Conservation (phyloP, 2,329 filamentous ascomycete species). For the Pseudonectria foliicola region DNA sequence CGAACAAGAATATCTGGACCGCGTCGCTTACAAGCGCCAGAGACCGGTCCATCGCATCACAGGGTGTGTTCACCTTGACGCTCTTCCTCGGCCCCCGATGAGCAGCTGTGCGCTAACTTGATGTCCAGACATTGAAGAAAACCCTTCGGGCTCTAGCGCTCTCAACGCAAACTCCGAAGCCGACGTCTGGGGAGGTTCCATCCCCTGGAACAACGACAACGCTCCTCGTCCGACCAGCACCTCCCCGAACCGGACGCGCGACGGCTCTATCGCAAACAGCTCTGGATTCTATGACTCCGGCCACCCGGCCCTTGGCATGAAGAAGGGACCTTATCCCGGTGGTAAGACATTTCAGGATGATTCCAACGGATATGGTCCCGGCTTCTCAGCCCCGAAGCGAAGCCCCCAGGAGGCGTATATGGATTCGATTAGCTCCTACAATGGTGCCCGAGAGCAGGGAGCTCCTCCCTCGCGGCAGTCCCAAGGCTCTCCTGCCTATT, state of each 20-base stretch:
- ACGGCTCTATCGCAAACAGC: conserved; percentile 37
- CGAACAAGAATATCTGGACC: conserved; percentile 31
- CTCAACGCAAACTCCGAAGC: conserved; percentile 62
- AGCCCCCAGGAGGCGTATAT: conserved; percentile 35
- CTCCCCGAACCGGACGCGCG: conserved; percentile 51
- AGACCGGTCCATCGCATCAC: conserved; percentile 33
- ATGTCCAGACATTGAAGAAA: conserved; percentile 22
- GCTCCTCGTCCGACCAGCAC: conserved; percentile 40
- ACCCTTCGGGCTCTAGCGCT: conserved; percentile 61
- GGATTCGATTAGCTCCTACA: conserved; percentile 21
- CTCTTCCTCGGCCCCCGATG: neutral
- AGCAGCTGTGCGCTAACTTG: conserved; percentile 8
- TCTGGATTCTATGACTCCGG: conserved; percentile 39
- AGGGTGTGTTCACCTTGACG: conserved; percentile 35
- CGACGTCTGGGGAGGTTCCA: conserved; percentile 55
- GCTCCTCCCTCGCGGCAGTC: conserved; percentile 50
- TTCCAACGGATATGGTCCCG: conserved; percentile 15
- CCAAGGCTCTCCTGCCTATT: conserved; percentile 34
- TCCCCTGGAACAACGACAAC: conserved; percentile 53
- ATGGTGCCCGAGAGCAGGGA: conserved; percentile 45
- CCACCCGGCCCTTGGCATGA: conserved; percentile 38
- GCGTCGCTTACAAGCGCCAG: conserved; percentile 35
- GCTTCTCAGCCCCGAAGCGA: conserved; percentile 25
- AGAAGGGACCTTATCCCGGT: conserved; percentile 20
- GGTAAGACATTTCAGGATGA: conserved; percentile 17